Evolutionary conservation across 495 filamentous ascomycete species (phyloP), one percentile per base, ranked within the genome.

Genomic region (Podospora conica): DNA sequence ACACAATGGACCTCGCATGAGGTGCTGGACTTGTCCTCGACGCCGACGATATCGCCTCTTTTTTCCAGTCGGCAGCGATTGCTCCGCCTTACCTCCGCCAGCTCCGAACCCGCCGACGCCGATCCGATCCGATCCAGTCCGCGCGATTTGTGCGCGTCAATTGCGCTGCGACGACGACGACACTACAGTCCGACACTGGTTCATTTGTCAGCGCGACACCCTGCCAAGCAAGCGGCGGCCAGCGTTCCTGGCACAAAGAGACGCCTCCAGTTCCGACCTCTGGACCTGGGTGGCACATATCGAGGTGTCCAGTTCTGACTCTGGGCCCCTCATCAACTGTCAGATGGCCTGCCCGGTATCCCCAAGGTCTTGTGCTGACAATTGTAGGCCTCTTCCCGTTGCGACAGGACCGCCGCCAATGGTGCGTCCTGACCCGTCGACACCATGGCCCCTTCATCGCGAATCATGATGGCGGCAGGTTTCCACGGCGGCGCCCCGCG

Each of bases 391-490:
- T n/a, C n/a, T n/a, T 18, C 9, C n/a, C 0, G 20, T n/a, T 20
- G 28, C 12, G 40, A 18, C 2, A 21, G 29, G 24, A 9, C 33
- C 55, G 29, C 54, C 22, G 28, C 20, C 33, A 55, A 70, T 64
- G 53, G 71, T 71, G 69, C 54, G 27, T 53, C 55, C 28, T 31
- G 10, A 12, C 12, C 12, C 18, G 18, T 15, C 48, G 0, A 48
- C 66, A 53, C 65, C 29, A 75, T 74, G 70, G 70, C 74, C 63
- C 68, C 72, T 9, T 67, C 66, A 62, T 61, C 68, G 33, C 61
- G 64, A 64, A 60, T 74, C 53, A 65, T 73, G 72, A 73, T 74
- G 69, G 69, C 71, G 8, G 24, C 68, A 10, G 60, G 65, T 64
- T 48, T 71, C 15, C 65, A 65, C 20, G 3, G 65, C 29, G 68